Evolutionary conservation across 1,284 basidiomycete genomes (phyloP), one percentile per base, ranked within the genome.

Genomic region (Fistulinella cinereoalba): DNA sequence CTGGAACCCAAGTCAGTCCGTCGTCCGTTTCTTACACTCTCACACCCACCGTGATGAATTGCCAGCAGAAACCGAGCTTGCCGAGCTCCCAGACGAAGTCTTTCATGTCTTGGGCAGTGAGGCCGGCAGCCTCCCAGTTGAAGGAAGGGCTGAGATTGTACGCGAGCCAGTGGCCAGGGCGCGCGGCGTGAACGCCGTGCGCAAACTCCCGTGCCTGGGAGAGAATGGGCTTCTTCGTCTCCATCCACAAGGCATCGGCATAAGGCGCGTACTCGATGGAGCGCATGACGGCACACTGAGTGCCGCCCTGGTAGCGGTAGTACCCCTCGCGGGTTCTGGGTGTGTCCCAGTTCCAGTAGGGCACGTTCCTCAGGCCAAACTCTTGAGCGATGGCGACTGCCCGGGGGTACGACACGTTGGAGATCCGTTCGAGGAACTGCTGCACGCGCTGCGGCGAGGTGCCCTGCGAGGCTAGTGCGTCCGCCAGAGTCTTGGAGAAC

Each of bases 241-340:
- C 96, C 93, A 97, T 96, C 93, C 93, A 94, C 54, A 95, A 65
- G 44, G 94, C 71, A 68, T 97, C 95, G 32, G 92, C 87, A 69
- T 96, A 92, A 2, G 92, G 94, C 19, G 93, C 93, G 62, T 93
- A 99, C 28, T 92, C 94, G 54, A 93, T 76, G 24, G 90, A 90
- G 52, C 96, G 92, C 72, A 91, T 88, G 66, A 99, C 81, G 18
- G 94, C 95, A 64, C 92, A 96, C 65, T 90, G 83, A 6, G 95
- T 99, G 15, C 96, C 96, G 51, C 96, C 95, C 69, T 94, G 92
- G 79, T 96, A 97, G 56, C 94, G 85, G 79, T 96, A 98, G 77
- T 81, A 97, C 39, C 95, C 95, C 69, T 98, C 96, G 45, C 95
- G 83, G 0, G 96, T 97, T 46, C 96, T 79, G 37, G 95, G 92